These are phyloP conservation scores for Trichomonascaceae sp. DNA, from an alignment of 1,139 yeast genomes.

Conservation along the genomic window DNA sequence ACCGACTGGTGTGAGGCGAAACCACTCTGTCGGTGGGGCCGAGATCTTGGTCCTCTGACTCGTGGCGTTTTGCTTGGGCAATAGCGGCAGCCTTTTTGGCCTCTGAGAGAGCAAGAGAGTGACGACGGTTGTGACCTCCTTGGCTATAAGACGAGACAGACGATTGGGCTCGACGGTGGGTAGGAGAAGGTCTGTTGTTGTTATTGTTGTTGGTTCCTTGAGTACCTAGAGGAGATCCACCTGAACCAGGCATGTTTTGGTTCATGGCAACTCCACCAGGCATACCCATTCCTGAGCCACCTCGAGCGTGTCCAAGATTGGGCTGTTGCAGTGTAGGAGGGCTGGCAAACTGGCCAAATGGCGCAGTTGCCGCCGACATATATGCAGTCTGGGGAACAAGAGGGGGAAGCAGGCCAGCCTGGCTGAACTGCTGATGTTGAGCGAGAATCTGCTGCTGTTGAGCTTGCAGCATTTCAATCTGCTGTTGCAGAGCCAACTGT, in stretches of 20 bases:
- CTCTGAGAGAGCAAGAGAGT: constrained; percentile 81
- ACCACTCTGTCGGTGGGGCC: too few relatives aligned
- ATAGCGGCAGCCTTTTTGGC: constrained; percentile 96
- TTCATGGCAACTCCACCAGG: constrained; percentile 5
- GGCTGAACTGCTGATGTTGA: constrained; percentile 42
- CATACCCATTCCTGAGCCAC: constrained; percentile 5
- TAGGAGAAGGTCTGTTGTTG: constrained; percentile 1
- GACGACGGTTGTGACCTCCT: constrained; percentile 77
- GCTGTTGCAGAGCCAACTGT: constrained; percentile 85
- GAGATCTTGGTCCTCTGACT: background rate
- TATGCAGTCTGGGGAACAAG: constrained; percentile 12
- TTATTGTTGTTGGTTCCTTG: constrained; percentile 2
- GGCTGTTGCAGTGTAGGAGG: constrained; percentile 12
- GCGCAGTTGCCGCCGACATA: constrained; percentile 15
- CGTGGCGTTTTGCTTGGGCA: constrained; percentile 49
- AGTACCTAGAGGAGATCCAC: constrained; percentile 16
- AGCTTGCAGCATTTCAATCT: constrained; percentile 78
- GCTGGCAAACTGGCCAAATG: constrained; percentile 13
- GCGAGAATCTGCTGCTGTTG: constrained; percentile 79
- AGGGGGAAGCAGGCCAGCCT: constrained; percentile 15
- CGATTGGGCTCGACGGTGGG: constrained; percentile 2
- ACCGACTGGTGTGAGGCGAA: too few relatives aligned
- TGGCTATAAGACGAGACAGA: constrained; percentile 1
- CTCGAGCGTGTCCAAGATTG: constrained; percentile 13
- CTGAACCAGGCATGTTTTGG: constrained; percentile 13